phyloP scores from a whole-genome alignment of 768 basidiomycete species.

The Mrakia gelida region DNA sequence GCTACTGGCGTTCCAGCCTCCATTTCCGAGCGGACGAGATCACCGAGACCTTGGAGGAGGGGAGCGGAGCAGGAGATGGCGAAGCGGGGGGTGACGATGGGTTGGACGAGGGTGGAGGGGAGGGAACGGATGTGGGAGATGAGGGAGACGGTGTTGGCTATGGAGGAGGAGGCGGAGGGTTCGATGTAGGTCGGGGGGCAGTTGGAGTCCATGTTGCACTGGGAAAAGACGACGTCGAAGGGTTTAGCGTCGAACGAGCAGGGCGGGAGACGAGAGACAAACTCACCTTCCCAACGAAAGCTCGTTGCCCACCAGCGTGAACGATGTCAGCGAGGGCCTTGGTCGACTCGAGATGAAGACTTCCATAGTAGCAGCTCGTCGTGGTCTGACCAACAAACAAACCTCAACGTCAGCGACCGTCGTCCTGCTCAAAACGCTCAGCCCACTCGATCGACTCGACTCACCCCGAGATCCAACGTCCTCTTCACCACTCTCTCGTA shows the following conservation, averaged over 20 bases:
- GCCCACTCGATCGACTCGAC: slow-evolving; percentile 39
- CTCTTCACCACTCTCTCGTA: slow-evolving; percentile 71
- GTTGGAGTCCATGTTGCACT: slow-evolving; percentile 86
- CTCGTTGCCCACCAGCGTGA: slow-evolving; percentile 68
- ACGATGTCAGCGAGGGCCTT: slow-evolving; percentile 75
- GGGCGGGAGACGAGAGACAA: not conserved
- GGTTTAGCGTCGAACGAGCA: not conserved
- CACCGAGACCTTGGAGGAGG: slow-evolving; percentile 62
- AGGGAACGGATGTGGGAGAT: slow-evolving; percentile 66
- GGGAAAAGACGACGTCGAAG: not conserved
- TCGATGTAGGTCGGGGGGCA: slow-evolving; percentile 67
- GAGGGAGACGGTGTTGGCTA: slow-evolving; percentile 59
- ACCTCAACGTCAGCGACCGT: slow-evolving; percentile 10
- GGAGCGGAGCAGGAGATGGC: slow-evolving; percentile 77
- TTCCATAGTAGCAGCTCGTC: slow-evolving; percentile 68
- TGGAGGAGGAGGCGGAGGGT: slow-evolving; percentile 56
- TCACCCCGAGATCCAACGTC: slow-evolving; percentile 68
- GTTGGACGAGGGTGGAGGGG: slow-evolving; percentile 62
- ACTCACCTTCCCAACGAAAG: slow-evolving; percentile 70
- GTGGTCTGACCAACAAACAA: slow-evolving; percentile 61
- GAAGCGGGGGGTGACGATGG: slow-evolving; percentile 92
- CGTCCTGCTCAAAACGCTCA: slow-evolving; percentile 1
- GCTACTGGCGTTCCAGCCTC: slow-evolving; percentile 57
- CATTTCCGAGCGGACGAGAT: slow-evolving; percentile 51
- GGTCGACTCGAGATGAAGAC: slow-evolving; percentile 72